Percentiles rank a stretch among this genome's conserved stretches.
Conservation (phyloP, 2,329 filamentous ascomycete genomes). For the Xylaria sp. region DNA sequence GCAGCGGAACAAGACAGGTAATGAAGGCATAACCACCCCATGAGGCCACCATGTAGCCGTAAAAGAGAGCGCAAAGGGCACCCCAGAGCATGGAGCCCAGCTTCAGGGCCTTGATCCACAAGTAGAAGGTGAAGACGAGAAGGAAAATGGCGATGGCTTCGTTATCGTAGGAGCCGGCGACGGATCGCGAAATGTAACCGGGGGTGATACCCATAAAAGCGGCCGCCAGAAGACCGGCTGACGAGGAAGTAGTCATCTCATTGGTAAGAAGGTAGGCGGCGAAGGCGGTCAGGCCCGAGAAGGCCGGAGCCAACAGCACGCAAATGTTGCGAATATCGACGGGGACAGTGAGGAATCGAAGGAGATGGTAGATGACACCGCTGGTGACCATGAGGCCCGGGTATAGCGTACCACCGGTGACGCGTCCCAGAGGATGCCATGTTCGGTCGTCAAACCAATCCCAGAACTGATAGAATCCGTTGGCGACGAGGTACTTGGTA, state of each 20-base stretch:
- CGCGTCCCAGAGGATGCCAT: constrained; percentile 98
- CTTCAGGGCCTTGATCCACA: constrained; percentile 99
- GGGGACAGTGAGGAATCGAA: constrained; percentile 85
- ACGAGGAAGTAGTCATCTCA: constrained; percentile 95
- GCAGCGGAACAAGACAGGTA: constrained; percentile 92
- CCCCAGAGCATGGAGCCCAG: constrained; percentile 97
- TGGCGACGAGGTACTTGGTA: constrained; percentile 93
- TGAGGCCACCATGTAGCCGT: constrained; percentile 99
- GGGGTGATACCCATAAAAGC: constrained; percentile 97
- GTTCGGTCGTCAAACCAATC: constrained; percentile 99
- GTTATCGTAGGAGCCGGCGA: constrained; percentile 98
- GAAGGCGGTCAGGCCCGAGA: constrained; percentile 91
- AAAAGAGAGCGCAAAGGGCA: constrained; percentile 90
- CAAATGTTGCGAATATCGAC: constrained; percentile 99
- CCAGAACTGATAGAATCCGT: constrained; percentile 99
- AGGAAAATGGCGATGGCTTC: constrained; percentile 99
- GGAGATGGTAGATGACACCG: constrained; percentile 92
- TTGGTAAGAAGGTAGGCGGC: constrained; percentile 94
- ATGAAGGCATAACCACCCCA: constrained; percentile 99
- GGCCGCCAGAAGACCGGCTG: constrained; percentile 91
- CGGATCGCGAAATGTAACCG: constrained; percentile 96
- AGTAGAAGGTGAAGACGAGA: constrained; percentile 96
- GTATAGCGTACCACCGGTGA: constrained; percentile 98
- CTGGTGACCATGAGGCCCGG: constrained; percentile 99
- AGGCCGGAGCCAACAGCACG: constrained; percentile 91